Conservation (phyloP, 2,329 filamentous ascomycete species). For the Fusarium falciforme region DNA sequence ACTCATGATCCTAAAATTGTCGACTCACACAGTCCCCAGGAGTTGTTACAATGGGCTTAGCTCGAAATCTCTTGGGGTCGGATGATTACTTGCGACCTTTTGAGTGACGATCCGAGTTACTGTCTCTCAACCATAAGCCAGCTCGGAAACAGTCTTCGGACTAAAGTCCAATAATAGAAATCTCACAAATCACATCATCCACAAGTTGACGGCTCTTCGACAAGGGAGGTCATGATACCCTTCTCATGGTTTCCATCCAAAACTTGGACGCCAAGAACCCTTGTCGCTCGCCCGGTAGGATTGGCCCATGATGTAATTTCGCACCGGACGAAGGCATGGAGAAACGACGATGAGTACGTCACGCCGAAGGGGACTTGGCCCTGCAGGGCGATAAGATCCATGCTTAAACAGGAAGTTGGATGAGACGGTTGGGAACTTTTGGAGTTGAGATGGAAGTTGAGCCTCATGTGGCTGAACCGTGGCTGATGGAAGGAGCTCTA, state of each 20-base stretch:
- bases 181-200: not conserved
- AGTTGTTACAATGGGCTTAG: not conserved
- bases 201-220: not conserved
- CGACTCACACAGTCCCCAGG: not conserved
- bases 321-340: not conserved
- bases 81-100: not conserved
- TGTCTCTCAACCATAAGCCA: not conserved
- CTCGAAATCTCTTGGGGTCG: not conserved
- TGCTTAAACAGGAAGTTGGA: conserved; percentile 36
- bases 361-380: conserved; percentile 7
- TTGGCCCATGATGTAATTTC: not conserved
- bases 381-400: conserved; percentile 23
- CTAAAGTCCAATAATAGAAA: not conserved
- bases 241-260: not conserved
- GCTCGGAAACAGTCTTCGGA: not conserved
- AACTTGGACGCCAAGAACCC: not conserved
- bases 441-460: not conserved
- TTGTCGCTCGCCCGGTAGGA: not conserved
- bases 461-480: conserved; percentile 20
- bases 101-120: not conserved
- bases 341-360: conserved; percentile 14
- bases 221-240: not conserved
- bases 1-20: not conserved
- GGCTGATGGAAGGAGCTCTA: not conserved
- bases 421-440: not conserved